These are phyloP conservation scores for Microstroma glucosiphilum DNA, from an alignment of 1,284 basidiomycete genomes.

Conservation along the genomic window DNA sequence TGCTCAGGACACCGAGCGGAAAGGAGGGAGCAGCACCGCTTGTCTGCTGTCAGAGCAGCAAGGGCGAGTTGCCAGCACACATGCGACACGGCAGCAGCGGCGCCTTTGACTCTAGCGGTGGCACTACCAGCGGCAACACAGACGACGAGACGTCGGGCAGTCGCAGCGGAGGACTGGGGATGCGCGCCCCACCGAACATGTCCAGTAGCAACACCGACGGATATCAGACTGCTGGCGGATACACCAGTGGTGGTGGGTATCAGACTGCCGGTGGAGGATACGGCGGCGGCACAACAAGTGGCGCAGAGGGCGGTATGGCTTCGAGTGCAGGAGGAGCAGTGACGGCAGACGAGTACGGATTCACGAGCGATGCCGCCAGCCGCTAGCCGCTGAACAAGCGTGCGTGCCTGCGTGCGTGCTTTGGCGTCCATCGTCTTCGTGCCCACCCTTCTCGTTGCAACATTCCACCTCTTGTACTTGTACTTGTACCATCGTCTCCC, in stretches of 20 bases:
- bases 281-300: slow-evolving; percentile 26
- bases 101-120: slow-evolving; percentile 18
- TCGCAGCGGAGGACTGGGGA: too few species aligned
- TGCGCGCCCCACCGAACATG: too few species aligned
- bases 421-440: too few species aligned
- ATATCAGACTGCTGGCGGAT: too few species aligned
- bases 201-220: too few species aligned
- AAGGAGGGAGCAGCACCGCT: slow-evolving; percentile 39
- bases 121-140: slow-evolving; percentile 24
- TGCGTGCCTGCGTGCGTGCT: too few species aligned
- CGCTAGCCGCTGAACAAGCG: slow-evolving; percentile 6
- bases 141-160: slow-evolving; percentile 15
- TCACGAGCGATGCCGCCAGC: slow-evolving; percentile 19
- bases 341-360: slow-evolving; percentile 34
- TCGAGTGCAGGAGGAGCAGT: slow-evolving; percentile 33
- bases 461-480: too few species aligned
- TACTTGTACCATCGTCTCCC: too few species aligned
- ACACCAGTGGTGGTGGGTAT: too few species aligned
- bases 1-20: slow-evolving; percentile 21
- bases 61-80: slow-evolving; percentile 20
- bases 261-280: too few species aligned
- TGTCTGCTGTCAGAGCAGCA: slow-evolving; percentile 38
- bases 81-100: neutral
- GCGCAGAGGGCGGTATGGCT: slow-evolving; percentile 28
- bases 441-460: too few species aligned